These are phyloP conservation scores for Phyllostachys edulis DNA, from an alignment of 176 grass and related monocot genomes.

Conservation along the genomic window DNA sequence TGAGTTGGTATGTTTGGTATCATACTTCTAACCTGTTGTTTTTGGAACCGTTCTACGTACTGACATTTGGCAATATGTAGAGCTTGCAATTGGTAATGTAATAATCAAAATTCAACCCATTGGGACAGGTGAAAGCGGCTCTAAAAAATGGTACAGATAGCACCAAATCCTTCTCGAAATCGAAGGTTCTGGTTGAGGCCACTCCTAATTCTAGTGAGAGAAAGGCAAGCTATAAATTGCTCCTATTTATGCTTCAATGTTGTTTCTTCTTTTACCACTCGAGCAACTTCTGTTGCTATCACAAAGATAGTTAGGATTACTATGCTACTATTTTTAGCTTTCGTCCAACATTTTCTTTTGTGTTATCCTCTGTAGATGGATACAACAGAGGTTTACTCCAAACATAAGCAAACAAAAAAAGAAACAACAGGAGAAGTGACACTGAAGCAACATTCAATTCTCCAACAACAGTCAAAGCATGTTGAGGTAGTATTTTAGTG, in stretches of 20 bases:
- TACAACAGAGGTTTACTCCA: slow-evolving; percentile 48
- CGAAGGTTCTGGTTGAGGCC: slow-evolving; percentile 63
- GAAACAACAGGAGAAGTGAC: slow-evolving; percentile 57
- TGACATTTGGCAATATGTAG: slow-evolving; percentile 21
- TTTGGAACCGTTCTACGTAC: neutral
- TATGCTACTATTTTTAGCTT: slow-evolving; percentile 26
- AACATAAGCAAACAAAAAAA: slow-evolving; percentile 57
- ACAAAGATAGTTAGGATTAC: slow-evolving; percentile 5
- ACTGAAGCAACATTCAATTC: slow-evolving; percentile 67
- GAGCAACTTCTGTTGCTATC: slow-evolving; percentile 1
- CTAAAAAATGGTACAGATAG: slow-evolving; percentile 53
- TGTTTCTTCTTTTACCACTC: slow-evolving; percentile 4
- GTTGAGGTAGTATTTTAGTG: slow-evolving; percentile 64
- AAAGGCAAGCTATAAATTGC: slow-evolving; percentile 57
- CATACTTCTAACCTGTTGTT: slow-evolving; percentile 1
- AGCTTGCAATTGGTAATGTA: slow-evolving; percentile 8
- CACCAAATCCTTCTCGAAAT: slow-evolving; percentile 87
- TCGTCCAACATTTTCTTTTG: slow-evolving; percentile 9
- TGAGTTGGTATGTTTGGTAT: slow-evolving; percentile 61
- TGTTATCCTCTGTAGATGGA: slow-evolving; percentile 63
- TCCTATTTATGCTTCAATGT: slow-evolving; percentile 27
- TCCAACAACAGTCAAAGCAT: slow-evolving; percentile 74
- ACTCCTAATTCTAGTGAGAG: slow-evolving; percentile 49
- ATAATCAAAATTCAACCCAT: slow-evolving; percentile 28
- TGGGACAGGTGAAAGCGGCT: slow-evolving; percentile 69